Conservation (phyloP, 257 asterid species). For the Jacaranda copaia region DNA sequence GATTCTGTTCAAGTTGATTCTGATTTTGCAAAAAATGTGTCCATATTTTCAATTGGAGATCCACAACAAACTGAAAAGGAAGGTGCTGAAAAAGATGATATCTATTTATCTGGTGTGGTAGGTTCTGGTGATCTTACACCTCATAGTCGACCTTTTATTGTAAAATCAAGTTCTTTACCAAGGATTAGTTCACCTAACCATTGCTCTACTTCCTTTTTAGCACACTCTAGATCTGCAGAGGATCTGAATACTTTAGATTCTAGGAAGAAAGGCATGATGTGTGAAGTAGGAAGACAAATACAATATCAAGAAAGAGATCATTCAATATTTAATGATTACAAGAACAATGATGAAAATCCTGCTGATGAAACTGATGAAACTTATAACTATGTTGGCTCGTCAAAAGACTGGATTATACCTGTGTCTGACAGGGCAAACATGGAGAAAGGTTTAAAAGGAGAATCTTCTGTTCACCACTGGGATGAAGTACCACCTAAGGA, state of each 20-base stretch:
- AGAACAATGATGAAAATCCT: constrained; percentile 53
- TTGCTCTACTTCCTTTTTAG: constrained; percentile 33
- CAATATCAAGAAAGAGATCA: constrained; percentile 49
- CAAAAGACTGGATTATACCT: constrained; percentile 92
- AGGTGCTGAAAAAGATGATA: constrained; percentile 50
- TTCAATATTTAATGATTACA: constrained; percentile 42
- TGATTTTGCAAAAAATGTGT: constrained; percentile 50
- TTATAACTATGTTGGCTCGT: constrained; percentile 65
- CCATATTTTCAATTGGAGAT: constrained; percentile 62
- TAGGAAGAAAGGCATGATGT: constrained; percentile 46
- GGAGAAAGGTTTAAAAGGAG: constrained; percentile 47
- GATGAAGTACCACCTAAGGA: constrained; percentile 67
- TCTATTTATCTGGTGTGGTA: constrained; percentile 50
- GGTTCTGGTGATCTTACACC: constrained; percentile 58
- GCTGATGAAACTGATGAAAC: constrained; percentile 55
- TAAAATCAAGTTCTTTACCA: constrained; percentile 80
- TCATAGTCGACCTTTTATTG: constrained; percentile 45
- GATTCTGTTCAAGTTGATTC: constrained; percentile 65
- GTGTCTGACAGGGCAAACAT: constrained; percentile 52
- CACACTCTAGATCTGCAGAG: constrained; percentile 72
- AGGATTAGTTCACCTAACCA: constrained; percentile 54
- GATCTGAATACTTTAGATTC: constrained; percentile 61
- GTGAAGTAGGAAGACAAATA: constrained; percentile 46
- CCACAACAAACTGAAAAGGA: constrained; percentile 56
- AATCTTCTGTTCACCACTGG: constrained; percentile 51